These are phyloP conservation scores for Cenchrus fungigraminus DNA, from an alignment of 176 grass and related monocot species.

Conservation along the genomic window DNA sequence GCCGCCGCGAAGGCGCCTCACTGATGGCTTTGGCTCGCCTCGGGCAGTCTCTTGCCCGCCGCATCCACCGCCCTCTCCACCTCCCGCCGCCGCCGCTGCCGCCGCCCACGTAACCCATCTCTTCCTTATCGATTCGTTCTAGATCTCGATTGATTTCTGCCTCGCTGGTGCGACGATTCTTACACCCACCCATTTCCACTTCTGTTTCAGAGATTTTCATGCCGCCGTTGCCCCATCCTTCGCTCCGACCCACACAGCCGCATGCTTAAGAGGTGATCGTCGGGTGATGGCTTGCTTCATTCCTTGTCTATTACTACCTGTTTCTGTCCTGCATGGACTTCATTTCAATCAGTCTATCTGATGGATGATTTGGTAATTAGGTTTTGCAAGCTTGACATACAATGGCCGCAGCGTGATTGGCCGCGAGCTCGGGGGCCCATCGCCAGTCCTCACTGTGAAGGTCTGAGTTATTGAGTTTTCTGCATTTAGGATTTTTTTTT, in stretches of 20 bases:
- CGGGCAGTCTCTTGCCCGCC: constrained; percentile 34
- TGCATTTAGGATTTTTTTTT: constrained; percentile 24
- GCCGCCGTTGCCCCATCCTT: constrained; percentile 20
- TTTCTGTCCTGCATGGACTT: neutral
- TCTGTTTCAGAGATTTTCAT: constrained; percentile 28
- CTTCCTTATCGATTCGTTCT: neutral
- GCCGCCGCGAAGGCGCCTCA: constrained; percentile 21
- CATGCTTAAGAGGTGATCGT: constrained; percentile 46
- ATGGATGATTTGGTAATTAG: constrained; percentile 26
- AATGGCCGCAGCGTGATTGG: constrained; percentile 25
- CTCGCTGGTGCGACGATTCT: neutral
- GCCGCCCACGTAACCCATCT: constrained; percentile 31
- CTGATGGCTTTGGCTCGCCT: constrained; percentile 55
- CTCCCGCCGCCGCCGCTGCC: neutral
- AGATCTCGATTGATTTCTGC: constrained; percentile 28
- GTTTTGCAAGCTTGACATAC: constrained; percentile 48
- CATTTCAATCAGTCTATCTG: constrained; percentile 9
- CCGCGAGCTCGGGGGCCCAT: constrained; percentile 30
- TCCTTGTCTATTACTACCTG: neutral
- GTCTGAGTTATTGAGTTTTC: constrained; percentile 37
- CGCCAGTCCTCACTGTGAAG: constrained; percentile 43
- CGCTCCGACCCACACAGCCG: neutral
- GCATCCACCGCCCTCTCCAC: constrained; percentile 35
- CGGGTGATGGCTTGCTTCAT: constrained; percentile 1
- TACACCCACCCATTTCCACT: neutral